Percentiles rank a stretch among this genome's conserved stretches.
Evolutionary conservation across 2,329 filamentous ascomycete genomes (phyloP).

Genomic region (Penicillium corylophilum): DNA sequence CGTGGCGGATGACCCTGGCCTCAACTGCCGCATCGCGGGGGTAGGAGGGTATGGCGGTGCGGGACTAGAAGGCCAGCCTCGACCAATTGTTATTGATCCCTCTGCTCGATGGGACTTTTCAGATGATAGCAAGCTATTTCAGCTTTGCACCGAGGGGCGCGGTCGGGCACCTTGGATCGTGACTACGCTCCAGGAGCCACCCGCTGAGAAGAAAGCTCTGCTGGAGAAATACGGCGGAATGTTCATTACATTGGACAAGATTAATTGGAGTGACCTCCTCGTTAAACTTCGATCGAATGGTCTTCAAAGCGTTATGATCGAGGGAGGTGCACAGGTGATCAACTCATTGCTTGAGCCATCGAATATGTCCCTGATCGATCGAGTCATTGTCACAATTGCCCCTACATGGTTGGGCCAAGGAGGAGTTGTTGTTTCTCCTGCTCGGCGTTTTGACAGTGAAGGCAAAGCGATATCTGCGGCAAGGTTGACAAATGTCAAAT

Average conservation of each 20-base stretch:
- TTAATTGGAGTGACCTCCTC: slow-evolving; percentile 63
- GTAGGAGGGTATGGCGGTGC: slow-evolving; percentile 53
- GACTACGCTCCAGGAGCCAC: slow-evolving; percentile 25
- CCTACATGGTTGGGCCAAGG: slow-evolving; percentile 82
- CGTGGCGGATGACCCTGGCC: slow-evolving; percentile 75
- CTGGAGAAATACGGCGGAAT: slow-evolving; percentile 32
- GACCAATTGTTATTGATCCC: slow-evolving; percentile 79
- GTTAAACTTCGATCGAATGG: slow-evolving; percentile 54
- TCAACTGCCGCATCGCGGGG: slow-evolving; percentile 76
- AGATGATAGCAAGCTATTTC: slow-evolving; percentile 62
- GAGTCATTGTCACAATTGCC: slow-evolving; percentile 83
- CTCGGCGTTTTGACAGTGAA: slow-evolving; percentile 50
- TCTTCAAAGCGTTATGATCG: slow-evolving; percentile 79
- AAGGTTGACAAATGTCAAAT: slow-evolving; percentile 61
- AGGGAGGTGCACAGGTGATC: slow-evolving; percentile 80
- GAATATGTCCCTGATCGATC: slow-evolving; percentile 61
- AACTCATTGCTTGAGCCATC: slow-evolving; percentile 67
- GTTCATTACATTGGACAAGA: slow-evolving; percentile 28
- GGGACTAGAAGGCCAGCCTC: slow-evolving; percentile 61
- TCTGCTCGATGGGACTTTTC: slow-evolving; percentile 65
- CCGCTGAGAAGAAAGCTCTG: slow-evolving; percentile 15
- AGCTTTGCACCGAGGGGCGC: slow-evolving; percentile 58
- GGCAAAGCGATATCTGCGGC: slow-evolving; percentile 59
- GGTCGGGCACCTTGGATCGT: slow-evolving; percentile 74
- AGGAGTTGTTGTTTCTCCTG: slow-evolving; percentile 74